phyloP scores from a whole-genome alignment of 805 yeast genomes.

The Metschnikowia proteae region DNA sequence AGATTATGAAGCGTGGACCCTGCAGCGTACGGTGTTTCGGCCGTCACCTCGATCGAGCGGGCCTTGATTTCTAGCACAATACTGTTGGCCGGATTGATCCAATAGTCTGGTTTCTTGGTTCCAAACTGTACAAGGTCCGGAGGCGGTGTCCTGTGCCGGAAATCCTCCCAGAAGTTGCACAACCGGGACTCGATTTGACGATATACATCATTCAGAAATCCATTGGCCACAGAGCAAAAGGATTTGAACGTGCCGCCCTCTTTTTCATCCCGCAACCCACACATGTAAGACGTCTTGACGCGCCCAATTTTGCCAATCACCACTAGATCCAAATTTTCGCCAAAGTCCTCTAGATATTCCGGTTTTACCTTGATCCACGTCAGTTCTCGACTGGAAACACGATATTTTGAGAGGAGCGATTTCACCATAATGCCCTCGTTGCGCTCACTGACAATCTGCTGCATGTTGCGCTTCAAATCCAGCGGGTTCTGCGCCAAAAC shows the following conservation, averaged over 20 bases:
- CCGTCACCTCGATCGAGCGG: slow-evolving; percentile 55
- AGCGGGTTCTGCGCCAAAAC: slow-evolving; percentile 39
- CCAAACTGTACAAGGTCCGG: slow-evolving; percentile 49
- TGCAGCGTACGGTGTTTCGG: slow-evolving; percentile 49
- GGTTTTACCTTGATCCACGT: slow-evolving; percentile 92
- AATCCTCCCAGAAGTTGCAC: slow-evolving; percentile 56
- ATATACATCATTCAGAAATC: slow-evolving; percentile 64
- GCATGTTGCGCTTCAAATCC: slow-evolving; percentile 56
- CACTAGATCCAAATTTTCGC: slow-evolving; percentile 77
- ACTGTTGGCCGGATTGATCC: slow-evolving; percentile 79
- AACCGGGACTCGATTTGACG: slow-evolving; percentile 55
- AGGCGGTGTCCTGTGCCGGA: slow-evolving; percentile 30
- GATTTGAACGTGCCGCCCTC: slow-evolving; percentile 48
- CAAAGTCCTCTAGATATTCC: slow-evolving; percentile 79
- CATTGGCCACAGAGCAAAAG: slow-evolving; percentile 81
- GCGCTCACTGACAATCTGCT: slow-evolving; percentile 53
- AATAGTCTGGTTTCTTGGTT: slow-evolving; percentile 56
- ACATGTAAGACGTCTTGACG: slow-evolving; percentile 64
- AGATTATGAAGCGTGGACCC: slow-evolving; percentile 75
- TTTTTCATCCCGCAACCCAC: slow-evolving; percentile 59
- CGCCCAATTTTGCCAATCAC: slow-evolving; percentile 77
- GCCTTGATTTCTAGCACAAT: slow-evolving; percentile 82
- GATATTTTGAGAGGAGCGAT: slow-evolving; percentile 53
- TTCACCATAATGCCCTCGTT: slow-evolving; percentile 86
- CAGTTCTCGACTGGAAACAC: slow-evolving; percentile 55